These are phyloP conservation scores for Kondoa malvinella DNA, from an alignment of 768 basidiomycete genomes.

Conservation along the genomic window DNA sequence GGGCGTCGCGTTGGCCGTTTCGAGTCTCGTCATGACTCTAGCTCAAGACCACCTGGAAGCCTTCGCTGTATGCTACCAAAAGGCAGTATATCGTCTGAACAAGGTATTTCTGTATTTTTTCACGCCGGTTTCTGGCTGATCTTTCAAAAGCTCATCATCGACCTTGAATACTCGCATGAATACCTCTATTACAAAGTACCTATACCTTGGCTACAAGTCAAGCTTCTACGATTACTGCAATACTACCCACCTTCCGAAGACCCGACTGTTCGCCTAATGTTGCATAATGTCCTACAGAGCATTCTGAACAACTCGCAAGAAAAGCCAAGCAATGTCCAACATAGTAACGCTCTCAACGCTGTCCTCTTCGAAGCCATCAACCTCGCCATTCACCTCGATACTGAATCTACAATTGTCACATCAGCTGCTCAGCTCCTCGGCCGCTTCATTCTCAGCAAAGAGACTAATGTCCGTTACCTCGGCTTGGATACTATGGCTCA, in stretches of 20 bases:
- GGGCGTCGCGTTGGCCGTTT: conserved; percentile 90
- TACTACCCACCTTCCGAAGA: conserved; percentile 94
- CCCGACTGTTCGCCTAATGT: conserved; percentile 51
- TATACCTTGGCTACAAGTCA: conserved; percentile 93
- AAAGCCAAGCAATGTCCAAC: conserved; percentile 82
- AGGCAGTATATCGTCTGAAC: conserved; percentile 75
- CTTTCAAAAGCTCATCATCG: conserved; percentile 56
- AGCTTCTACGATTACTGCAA: conserved; percentile 75
- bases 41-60: conserved; percentile 87
- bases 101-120: conserved; percentile 42
- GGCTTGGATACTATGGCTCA: conserved; percentile 97
- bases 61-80: conserved; percentile 79
- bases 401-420: conserved; percentile 68
- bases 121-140: neutral
- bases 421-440: conserved; percentile 81
- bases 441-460: conserved; percentile 90
- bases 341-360: conserved; percentile 95
- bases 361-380: conserved; percentile 96
- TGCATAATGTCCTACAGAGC: conserved; percentile 69
- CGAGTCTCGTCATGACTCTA: conserved; percentile 78
- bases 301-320: conserved; percentile 78
- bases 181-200: conserved; percentile 98
- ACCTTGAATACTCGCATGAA: conserved; percentile 68
- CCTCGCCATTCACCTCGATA: conserved; percentile 87
- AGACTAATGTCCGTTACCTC: conserved; percentile 94